These are phyloP conservation scores for Plasmopara halstedii DNA, from an alignment of 352 stramenopile genomes.

Conservation along the genomic window DNA sequence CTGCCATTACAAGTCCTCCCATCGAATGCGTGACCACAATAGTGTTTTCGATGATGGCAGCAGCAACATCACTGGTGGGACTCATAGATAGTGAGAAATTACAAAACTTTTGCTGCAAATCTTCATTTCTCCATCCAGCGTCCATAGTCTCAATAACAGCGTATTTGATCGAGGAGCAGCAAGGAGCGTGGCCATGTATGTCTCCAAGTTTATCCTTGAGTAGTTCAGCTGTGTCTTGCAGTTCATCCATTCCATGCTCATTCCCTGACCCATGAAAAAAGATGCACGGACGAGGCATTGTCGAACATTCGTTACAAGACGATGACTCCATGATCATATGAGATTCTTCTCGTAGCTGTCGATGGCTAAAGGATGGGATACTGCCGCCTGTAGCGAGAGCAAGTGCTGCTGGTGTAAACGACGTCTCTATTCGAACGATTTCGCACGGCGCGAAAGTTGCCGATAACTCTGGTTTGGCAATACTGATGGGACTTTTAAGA, in stretches of 20 bases:
- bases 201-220: constrained; percentile 7
- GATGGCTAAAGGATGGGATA: not conserved
- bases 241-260: constrained; percentile 1
- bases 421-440: not conserved
- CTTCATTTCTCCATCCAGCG: constrained; percentile 5
- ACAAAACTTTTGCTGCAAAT: constrained; percentile 13
- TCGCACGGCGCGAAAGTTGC: constrained; percentile 4
- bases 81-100: constrained; percentile 11
- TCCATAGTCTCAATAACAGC: constrained; percentile 8
- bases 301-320: not conserved
- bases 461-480: constrained; percentile 4
- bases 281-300: constrained; percentile 12
- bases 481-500: constrained; percentile 3
- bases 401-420: constrained; percentile 13
- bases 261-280: constrained; percentile 15
- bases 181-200: constrained; percentile 10
- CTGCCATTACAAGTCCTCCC: constrained; percentile 12
- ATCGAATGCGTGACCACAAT: constrained; percentile 21
- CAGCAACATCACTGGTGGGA: not conserved
- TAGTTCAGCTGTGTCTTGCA: constrained; percentile 6
- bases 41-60: constrained; percentile 7
- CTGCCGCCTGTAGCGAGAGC: constrained; percentile 4
- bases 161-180: constrained; percentile 12
- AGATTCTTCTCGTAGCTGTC: not conserved
- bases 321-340: not conserved